Evolutionary conservation across 2,329 filamentous ascomycete genomes (phyloP).

Genomic region (Fusarium chuoi): DNA sequence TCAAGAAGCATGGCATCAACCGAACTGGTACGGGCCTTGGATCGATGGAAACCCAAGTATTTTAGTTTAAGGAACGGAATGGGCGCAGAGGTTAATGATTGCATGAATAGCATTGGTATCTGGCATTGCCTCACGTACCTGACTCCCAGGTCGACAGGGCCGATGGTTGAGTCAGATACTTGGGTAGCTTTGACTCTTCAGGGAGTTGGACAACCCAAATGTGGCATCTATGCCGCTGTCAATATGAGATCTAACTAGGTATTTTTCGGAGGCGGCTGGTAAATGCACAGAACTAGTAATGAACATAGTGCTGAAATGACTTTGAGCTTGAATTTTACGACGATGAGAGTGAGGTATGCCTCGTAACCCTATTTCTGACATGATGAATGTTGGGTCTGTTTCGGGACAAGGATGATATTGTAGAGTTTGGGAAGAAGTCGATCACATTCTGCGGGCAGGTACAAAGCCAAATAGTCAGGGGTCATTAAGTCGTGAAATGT

Average conservation of each 20-base stretch:
- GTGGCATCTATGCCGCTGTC: slow-evolving; percentile 23
- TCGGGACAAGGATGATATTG: not conserved
- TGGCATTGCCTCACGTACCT: slow-evolving; percentile 44
- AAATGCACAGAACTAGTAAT: slow-evolving; percentile 46
- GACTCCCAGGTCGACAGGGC: slow-evolving; percentile 29
- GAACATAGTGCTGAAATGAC: slow-evolving; percentile 43
- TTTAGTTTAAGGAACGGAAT: slow-evolving; percentile 36
- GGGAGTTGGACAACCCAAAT: slow-evolving; percentile 16
- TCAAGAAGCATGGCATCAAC: slow-evolving; percentile 11
- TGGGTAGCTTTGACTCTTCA: slow-evolving; percentile 9
- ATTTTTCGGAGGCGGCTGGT: slow-evolving; percentile 37
- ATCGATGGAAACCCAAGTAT: slow-evolving; percentile 27
- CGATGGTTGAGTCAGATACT: slow-evolving; percentile 29
- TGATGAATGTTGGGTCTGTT: not conserved
- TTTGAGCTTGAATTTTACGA: not conserved
- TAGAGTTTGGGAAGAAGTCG: not conserved
- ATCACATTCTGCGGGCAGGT: slow-evolving; percentile 19
- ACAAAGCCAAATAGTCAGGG: not conserved
- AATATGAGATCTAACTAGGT: slow-evolving; percentile 27
- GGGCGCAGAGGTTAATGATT: slow-evolving; percentile 49
- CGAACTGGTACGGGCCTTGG: slow-evolving; percentile 21
- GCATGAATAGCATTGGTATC: slow-evolving; percentile 52
- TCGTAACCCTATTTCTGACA: not conserved
- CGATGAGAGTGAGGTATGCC: slow-evolving; percentile 5
- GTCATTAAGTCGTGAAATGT: slow-evolving; percentile 36